Evolutionary conservation across 306 rosid species (phyloP).

Genomic region (Rosa rugosa): DNA sequence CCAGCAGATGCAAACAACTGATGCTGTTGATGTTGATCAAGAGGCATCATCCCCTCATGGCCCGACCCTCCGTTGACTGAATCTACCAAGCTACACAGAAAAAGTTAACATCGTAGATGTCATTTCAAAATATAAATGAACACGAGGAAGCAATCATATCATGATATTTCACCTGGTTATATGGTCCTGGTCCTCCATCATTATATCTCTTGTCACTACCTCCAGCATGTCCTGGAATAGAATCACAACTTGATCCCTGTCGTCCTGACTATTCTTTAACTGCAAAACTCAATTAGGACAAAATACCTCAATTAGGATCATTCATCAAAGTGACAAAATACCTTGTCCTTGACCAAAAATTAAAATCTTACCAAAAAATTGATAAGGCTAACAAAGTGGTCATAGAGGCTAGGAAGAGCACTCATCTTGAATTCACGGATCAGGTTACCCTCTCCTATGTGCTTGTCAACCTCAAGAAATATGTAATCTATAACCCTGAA

Average conservation of each 20-base stretch:
- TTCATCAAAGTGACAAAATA: conserved; percentile 14
- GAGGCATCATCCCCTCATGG: conserved; percentile 68
- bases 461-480: conserved; percentile 67
- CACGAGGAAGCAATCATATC: background rate
- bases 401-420: conserved; percentile 87
- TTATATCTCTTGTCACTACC: conserved; percentile 87
- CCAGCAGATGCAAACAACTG: conserved; percentile 95
- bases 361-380: conserved; percentile 58
- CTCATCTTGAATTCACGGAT: conserved; percentile 65
- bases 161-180: conserved; percentile 54
- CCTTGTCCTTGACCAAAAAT: background rate
- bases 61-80: conserved; percentile 68
- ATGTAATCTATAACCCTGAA: conserved; percentile 64
- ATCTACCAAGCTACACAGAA: conserved; percentile 62
- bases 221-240: conserved; percentile 98
- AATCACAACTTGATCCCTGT: conserved; percentile 81
- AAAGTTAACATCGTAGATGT: conserved; percentile 21
- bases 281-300: conserved; percentile 36
- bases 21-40: conserved; percentile 63
- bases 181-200: conserved; percentile 90
- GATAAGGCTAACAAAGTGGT: conserved; percentile 67
- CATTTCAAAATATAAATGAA: background rate
- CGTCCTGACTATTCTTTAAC: conserved; percentile 66
- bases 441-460: conserved; percentile 42
- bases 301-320: conserved; percentile 19